These are phyloP conservation scores for Candida sp. DNA, from an alignment of 1,139 yeast species.

Conservation along the genomic window DNA sequence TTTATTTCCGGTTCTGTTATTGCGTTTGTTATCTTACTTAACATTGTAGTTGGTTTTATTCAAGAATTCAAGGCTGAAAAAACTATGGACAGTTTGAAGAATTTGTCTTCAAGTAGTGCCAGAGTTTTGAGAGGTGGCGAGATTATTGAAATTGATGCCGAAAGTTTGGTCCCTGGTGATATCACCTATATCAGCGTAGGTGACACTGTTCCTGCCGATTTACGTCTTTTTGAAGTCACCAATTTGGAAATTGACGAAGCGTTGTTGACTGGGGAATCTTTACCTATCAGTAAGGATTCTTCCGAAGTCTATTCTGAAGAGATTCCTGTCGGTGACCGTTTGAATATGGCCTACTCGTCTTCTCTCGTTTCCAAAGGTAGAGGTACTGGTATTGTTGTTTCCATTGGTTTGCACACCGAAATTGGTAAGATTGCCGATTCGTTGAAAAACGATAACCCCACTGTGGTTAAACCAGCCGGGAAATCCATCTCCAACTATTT, in stretches of 20 bases:
- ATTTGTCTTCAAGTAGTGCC: conserved; percentile 31
- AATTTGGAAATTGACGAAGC: conserved; percentile 50
- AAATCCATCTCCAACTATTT: neutral
- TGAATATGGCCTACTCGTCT: conserved; percentile 45
- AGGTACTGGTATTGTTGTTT: conserved; percentile 43
- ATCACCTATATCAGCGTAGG: conserved; percentile 41
- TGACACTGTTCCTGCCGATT: conserved; percentile 50
- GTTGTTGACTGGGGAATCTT: conserved; percentile 51
- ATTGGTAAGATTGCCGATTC: conserved; percentile 47
- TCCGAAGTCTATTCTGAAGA: conserved; percentile 20
- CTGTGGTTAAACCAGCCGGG: neutral
- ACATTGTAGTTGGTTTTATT: conserved; percentile 27
- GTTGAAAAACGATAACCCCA: conserved; percentile 9
- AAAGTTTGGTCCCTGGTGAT: conserved; percentile 51
- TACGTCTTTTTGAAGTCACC: conserved; percentile 34
- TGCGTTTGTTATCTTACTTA: conserved; percentile 26
- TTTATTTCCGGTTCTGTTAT: conserved; percentile 28
- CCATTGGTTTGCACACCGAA: conserved; percentile 46
- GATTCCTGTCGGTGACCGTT: conserved; percentile 39
- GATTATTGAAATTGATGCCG: conserved; percentile 30
- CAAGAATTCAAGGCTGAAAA: conserved; percentile 36
- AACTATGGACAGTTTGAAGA: conserved; percentile 35
- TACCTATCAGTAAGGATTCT: conserved; percentile 34
- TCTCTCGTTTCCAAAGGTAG: conserved; percentile 46
- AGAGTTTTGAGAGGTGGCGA: conserved; percentile 40